phyloP scores from a whole-genome alignment of 768 basidiomycete genomes.

The Naematelia aurantialba region DNA sequence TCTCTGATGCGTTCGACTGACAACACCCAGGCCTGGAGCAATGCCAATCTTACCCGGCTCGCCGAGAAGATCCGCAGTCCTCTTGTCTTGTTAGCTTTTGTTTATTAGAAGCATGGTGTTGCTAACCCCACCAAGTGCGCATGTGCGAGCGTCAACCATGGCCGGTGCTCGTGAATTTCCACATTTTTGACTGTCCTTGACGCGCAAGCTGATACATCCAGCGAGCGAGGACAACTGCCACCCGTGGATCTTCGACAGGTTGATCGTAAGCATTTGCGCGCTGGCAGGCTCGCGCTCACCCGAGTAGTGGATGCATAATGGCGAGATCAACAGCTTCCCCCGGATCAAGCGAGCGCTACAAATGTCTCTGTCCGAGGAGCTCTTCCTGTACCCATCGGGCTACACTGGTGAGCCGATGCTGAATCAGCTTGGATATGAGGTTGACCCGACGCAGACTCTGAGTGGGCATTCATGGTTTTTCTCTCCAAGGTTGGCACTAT shows the following conservation, averaged over 20 bases:
- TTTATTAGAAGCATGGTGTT: not conserved
- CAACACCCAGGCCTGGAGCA: constrained; percentile 85
- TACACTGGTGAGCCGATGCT: constrained; percentile 67
- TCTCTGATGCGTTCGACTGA: not conserved
- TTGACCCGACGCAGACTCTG: constrained; percentile 66
- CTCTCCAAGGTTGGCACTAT: constrained; percentile 55
- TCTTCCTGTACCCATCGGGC: constrained; percentile 82
- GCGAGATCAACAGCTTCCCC: constrained; percentile 75
- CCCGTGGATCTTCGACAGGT: constrained; percentile 83
- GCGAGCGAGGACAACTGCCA: constrained; percentile 57
- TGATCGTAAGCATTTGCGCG: constrained; percentile 64
- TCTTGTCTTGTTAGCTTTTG: constrained; percentile 73
- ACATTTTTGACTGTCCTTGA: not conserved
- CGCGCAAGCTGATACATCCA: constrained; percentile 14
- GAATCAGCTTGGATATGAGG: too few species aligned
- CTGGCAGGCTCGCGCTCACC: not conserved
- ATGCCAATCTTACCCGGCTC: constrained; percentile 82
- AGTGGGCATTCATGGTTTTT: constrained; percentile 94
- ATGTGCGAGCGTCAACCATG: constrained; percentile 84
- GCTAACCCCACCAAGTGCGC: constrained; percentile 56
- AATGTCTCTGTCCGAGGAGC: constrained; percentile 68
- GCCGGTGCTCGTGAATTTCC: constrained; percentile 48
- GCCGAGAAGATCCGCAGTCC: constrained; percentile 97
- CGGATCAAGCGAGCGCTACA: constrained; percentile 78
- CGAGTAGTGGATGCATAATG: constrained; percentile 91